Evolutionary conservation across 1,284 basidiomycete species (phyloP).

Genomic region (Ceratobasidium sp.): DNA sequence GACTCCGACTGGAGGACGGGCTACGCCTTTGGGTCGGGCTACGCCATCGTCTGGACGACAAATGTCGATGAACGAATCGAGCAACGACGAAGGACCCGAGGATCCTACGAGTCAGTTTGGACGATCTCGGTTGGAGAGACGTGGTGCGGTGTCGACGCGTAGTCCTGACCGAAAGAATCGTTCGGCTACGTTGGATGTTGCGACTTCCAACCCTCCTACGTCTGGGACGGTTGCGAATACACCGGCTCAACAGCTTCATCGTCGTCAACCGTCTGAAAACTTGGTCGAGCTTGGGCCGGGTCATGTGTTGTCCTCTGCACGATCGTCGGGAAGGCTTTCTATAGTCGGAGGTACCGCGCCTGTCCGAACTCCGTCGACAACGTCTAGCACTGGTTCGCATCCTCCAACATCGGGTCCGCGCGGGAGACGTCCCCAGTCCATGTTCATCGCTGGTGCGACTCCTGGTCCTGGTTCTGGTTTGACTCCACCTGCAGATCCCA

Average conservation of each 20-base stretch:
- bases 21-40: constrained; percentile 24
- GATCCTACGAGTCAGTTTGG: constrained; percentile 48
- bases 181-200: constrained; percentile 20
- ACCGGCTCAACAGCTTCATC: constrained; percentile 8
- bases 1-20: background rate
- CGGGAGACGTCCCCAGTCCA: constrained; percentile 70
- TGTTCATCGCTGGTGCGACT: constrained; percentile 54
- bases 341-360: background rate
- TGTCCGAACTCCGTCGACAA: constrained; percentile 25
- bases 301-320: constrained; percentile 1
- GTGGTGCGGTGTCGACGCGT: constrained; percentile 11
- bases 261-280: constrained; percentile 24
- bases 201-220: background rate
- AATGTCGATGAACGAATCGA: constrained; percentile 36
- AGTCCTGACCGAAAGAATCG: constrained; percentile 33
- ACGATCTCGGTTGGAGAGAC: constrained; percentile 40
- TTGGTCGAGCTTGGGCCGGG: constrained; percentile 38
- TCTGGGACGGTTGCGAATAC: background rate
- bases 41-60: constrained; percentile 20
- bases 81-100: constrained; percentile 52
- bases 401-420: constrained; percentile 39
- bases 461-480: background rate
- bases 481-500: constrained; percentile 15
- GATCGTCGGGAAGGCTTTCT: background rate
- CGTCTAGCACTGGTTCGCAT: constrained; percentile 34